Conservation (phyloP, 345 rosid species). For the Leavenworthia alabamica region DNA sequence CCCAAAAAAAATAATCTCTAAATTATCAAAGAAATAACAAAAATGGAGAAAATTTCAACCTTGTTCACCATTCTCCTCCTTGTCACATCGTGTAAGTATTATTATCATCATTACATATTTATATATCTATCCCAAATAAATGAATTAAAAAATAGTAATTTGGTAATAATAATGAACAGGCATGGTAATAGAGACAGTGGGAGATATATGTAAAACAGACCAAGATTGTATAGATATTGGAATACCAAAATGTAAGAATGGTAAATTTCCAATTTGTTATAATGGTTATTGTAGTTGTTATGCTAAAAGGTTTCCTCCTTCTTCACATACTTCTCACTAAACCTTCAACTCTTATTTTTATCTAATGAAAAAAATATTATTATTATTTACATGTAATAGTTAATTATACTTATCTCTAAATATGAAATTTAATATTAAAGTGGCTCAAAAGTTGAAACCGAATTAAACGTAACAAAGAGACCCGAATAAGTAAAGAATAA, state of each 20-base stretch:
- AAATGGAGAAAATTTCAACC: conserved; percentile 15
- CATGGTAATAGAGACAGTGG: conserved; percentile 7
- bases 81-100: conserved; percentile 13
- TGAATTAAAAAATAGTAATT: neutral
- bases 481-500: neutral
- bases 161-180: neutral
- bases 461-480: neutral
- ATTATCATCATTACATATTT: too few relatives aligned
- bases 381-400: too few relatives aligned
- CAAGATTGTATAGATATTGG: conserved; percentile 12
- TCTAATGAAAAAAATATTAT: too few relatives aligned
- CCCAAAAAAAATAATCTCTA: neutral
- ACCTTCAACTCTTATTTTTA: neutral
- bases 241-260: conserved; percentile 11
- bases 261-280: conserved; percentile 13
- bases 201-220: conserved; percentile 21
- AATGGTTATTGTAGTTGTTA: neutral
- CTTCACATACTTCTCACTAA: neutral
- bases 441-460: neutral
- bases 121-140: neutral
- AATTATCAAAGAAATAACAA: neutral
- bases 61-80: conserved; percentile 13
- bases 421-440: neutral
- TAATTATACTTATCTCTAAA: too few relatives aligned
- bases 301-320: neutral